phyloP scores from a whole-genome alignment of 2,329 filamentous ascomycete species.

The Tolypocladium inflatum region DNA sequence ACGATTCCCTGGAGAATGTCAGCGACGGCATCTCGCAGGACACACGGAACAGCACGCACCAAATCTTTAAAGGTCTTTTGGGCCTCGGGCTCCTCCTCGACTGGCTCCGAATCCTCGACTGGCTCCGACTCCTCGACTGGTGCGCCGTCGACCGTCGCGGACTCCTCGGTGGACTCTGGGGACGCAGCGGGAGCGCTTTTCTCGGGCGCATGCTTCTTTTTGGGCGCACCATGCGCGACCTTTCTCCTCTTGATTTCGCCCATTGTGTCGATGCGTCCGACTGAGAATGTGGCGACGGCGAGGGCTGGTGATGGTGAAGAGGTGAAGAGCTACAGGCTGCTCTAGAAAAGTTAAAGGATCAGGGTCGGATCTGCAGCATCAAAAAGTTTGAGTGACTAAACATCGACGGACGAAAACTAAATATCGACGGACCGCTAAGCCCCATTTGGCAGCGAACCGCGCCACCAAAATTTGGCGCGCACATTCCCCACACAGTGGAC shows the following conservation, averaged over 20 bases:
- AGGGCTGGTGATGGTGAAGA: not conserved
- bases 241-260: constrained; percentile 31
- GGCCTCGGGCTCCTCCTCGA: constrained; percentile 20
- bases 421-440: too few relatives aligned
- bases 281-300: not conserved
- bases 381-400: too few relatives aligned
- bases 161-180: constrained; percentile 19
- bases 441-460: too few relatives aligned
- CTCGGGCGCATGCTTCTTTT: constrained; percentile 6
- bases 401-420: too few relatives aligned
- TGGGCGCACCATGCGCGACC: constrained; percentile 19
- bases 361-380: not conserved
- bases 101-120: constrained; percentile 20
- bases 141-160: constrained; percentile 22
- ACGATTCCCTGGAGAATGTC: constrained; percentile 57
- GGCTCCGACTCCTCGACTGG: constrained; percentile 22
- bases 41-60: constrained; percentile 20
- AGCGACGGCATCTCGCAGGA: not conserved
- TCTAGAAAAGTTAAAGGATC: too few relatives aligned
- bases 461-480: too few relatives aligned
- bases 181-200: constrained; percentile 5
- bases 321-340: not conserved
- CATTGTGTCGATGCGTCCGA: constrained; percentile 15
- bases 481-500: too few relatives aligned
- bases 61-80: constrained; percentile 59